Evolutionary conservation across 345 rosid species (phyloP).

Genomic region (Microcos paniculata): DNA sequence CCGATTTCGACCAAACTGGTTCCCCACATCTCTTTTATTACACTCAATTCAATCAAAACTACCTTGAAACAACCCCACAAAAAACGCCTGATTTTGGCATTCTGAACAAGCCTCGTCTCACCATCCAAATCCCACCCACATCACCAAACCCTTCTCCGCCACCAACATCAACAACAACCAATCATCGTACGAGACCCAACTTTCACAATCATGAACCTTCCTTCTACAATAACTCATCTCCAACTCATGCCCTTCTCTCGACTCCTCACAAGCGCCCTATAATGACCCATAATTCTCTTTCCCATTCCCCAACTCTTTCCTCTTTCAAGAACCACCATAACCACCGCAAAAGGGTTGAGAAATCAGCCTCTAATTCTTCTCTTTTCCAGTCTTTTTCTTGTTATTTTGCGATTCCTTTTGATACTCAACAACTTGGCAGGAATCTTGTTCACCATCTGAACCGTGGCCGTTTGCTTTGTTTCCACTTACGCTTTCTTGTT

Average conservation of each 20-base stretch:
- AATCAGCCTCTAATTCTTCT: slow-evolving; percentile 20
- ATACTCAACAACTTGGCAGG: slow-evolving; percentile 29
- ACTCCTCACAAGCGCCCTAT: slow-evolving; percentile 51
- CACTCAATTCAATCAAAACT: slow-evolving; percentile 25
- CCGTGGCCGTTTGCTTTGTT: slow-evolving; percentile 57
- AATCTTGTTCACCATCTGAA: slow-evolving; percentile 41
- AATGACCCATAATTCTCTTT: slow-evolving; percentile 36
- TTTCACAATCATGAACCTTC: slow-evolving; percentile 30
- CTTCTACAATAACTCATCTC: slow-evolving; percentile 17
- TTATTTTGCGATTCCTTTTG: slow-evolving; percentile 31
- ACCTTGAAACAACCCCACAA: slow-evolving; percentile 12
- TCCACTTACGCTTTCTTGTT: slow-evolving; percentile 50
- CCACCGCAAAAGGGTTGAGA: slow-evolving; percentile 2
- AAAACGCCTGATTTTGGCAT: slow-evolving; percentile 14
- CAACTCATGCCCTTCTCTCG: slow-evolving; percentile 30
- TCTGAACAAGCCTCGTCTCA: slow-evolving; percentile 38
- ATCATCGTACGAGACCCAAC: not conserved
- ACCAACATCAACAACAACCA: not conserved
- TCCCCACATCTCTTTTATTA: not conserved
- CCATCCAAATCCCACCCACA: slow-evolving; percentile 43
- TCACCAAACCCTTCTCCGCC: slow-evolving; percentile 20
- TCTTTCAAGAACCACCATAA: slow-evolving; percentile 25
- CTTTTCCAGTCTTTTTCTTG: slow-evolving; percentile 23
- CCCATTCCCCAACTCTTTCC: slow-evolving; percentile 35
- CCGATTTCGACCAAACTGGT: slow-evolving; percentile 22